Base-by-base conservation (phyloP, 345 rosid genomes). In the Gossypium rotundifolium region DNA sequence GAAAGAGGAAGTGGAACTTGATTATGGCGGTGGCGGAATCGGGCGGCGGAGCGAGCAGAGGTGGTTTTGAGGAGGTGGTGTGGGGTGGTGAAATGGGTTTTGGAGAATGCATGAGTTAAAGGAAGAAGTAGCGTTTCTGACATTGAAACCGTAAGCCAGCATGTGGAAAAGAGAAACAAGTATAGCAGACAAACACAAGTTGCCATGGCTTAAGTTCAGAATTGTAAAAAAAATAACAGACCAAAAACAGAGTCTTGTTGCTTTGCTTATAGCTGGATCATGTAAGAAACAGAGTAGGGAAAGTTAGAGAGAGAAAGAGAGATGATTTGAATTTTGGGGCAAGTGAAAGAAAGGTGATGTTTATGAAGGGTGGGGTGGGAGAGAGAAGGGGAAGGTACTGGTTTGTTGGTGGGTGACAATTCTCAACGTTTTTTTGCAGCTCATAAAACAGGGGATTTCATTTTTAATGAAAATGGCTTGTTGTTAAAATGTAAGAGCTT, bases 1-100 rank as follows among this genome's bases (percentile, higher is more conserved):
- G 96, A 88, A 46, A 95, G 87, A n/a, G 98, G 97, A 16, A 95
- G 93, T 0, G 97, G 81, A 69, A 95, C 87, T 75, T 87, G 93
- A 14, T 81, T 78, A 29, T 60, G 76, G 17, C 62, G 91, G 74
- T 52, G 84, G 77, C 65, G 88, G 90, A 91, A 91, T 33, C 97
- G 97, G 53, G 86, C 58, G 63, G 89, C 79, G 72, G 98, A 91
- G 77, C 90, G 92, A 76, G 86, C n/a, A 33, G 98, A 83, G 77
- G 88, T 76, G 77, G 91, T 76, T 77, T 88, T 93, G 70, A 95
- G 94, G 75, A 95, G 97, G 80, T 91, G 87, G 86, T 83, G 91
- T 69, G 94, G 83, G 74, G 87, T 80, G 75, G 79, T 62, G 83
- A 81, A 84, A 11, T 83, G 87, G 77, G 90, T 69, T 67, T 79